phyloP scores from a whole-genome alignment of 2,329 filamentous ascomycete species.

The Trichoderma lentiforme region DNA sequence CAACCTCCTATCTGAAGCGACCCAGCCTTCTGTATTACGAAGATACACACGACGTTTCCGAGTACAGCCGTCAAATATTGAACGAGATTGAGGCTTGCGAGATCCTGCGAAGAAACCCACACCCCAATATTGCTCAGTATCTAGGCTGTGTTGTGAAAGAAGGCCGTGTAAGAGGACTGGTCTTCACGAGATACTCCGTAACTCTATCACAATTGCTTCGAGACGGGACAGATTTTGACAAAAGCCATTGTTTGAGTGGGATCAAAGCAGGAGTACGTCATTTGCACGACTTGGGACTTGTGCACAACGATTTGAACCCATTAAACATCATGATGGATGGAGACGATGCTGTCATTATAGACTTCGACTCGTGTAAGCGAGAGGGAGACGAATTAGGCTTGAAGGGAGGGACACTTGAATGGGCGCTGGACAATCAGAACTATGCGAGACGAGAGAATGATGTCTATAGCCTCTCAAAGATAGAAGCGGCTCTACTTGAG shows the following conservation, averaged over 20 bases:
- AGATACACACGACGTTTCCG: background rate
- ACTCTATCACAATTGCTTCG: background rate
- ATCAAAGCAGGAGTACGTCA: background rate
- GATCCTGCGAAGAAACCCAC: background rate
- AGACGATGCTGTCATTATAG: background rate
- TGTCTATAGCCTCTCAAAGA: background rate
- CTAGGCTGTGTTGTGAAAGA: background rate
- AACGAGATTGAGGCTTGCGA: background rate
- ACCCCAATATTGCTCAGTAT: background rate
- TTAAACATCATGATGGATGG: background rate
- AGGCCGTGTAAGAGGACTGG: background rate
- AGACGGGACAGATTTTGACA: background rate
- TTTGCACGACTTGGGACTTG: background rate
- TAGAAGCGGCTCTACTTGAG: background rate
- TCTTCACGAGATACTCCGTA: background rate
- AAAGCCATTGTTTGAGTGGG: background rate
- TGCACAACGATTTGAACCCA: background rate
- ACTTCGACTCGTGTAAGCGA: background rate
- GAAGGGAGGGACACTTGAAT: background rate
- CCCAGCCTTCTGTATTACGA: background rate
- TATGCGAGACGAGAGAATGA: background rate
- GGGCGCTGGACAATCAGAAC: background rate
- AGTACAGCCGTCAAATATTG: background rate
- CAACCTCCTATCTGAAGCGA: background rate
- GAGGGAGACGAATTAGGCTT: background rate